Evolutionary conservation across 805 yeast genomes (phyloP), one percentile per base, ranked within the genome.

Genomic region (Saturnispora besseyi): DNA sequence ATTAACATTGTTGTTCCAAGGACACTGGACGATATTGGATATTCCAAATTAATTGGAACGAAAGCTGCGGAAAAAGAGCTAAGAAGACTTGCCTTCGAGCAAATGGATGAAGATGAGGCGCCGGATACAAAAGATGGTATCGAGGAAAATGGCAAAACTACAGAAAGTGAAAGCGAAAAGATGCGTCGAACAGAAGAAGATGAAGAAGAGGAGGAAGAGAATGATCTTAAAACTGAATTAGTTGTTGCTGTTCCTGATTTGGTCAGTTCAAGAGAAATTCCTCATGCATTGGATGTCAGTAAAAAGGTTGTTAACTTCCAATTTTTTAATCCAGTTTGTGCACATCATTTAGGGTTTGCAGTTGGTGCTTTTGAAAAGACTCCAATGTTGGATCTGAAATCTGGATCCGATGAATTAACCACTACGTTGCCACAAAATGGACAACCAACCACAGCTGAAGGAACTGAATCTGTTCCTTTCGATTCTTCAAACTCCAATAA

Each of bases 281-380:
- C 91, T 0, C 96, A 89, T 59, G 82, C 89, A 0, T 71, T 78
- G 5, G 95, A 89, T 62, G 63, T 77, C 33, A 73, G 84, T 4
- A 87, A 87, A 61, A 91, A 89, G 57, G 73, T 82, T 1, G 86
- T 84, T 1, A 73, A 84, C 2, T 90, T 88, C 78, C 45, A 73
- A 80, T 21, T 91, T 82, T 82, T 82, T 60, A 86, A 82, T 49
- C 96, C 98, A 0, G 84, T 88, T 1, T 83, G 95, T 34, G 87
- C 99, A 0, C 97, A 90, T 57, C 97, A 91, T 64, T 73, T 93
- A 21, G 98, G 98, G 0, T 93, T 95, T 82, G 90, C 96, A 0
- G 78, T 89, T 4, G 99, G 98, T 0, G 83, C 96, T 2, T 93
- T 91, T 63, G 81, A 82, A 40, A 77, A 77, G 48, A 68, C 80